Percentiles rank a stretch among this genome's conserved stretches.
Conservation (phyloP, 208 protist genomes). For the Crithidia brevicula region DNA sequence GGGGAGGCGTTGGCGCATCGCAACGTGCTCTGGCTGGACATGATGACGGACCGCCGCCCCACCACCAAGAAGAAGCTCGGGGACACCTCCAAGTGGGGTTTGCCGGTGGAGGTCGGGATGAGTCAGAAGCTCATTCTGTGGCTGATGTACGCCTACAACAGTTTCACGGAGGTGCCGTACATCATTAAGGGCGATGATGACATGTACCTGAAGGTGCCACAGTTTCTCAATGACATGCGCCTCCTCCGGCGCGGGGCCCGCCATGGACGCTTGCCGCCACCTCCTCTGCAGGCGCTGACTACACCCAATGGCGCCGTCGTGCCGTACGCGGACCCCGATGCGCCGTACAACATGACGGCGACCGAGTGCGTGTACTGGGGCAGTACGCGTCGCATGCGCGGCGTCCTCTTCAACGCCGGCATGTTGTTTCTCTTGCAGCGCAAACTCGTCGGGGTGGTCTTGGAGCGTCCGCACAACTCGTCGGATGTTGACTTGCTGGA, state of each 20-base stretch:
- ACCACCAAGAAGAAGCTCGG: slow-evolving; percentile 30
- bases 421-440: slow-evolving; percentile 23
- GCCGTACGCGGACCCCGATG: neutral
- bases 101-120: slow-evolving; percentile 34
- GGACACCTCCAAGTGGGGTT: slow-evolving; percentile 28
- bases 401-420: slow-evolving; percentile 1
- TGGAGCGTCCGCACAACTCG: neutral
- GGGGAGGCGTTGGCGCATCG: slow-evolving; percentile 27
- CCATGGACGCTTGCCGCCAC: neutral
- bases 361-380: slow-evolving; percentile 31
- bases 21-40: slow-evolving; percentile 34
- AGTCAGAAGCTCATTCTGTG: slow-evolving; percentile 37
- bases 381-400: neutral
- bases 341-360: neutral
- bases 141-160: slow-evolving; percentile 25
- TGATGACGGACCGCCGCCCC: slow-evolving; percentile 25
- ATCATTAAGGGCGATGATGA: slow-evolving; percentile 52
- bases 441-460: neutral
- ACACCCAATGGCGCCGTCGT: neutral
- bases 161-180: slow-evolving; percentile 34
- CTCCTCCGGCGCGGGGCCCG: neutral
- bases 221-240: slow-evolving; percentile 41
- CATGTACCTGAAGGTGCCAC: slow-evolving; percentile 45
- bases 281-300: neutral
- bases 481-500: neutral